Base-by-base conservation (phyloP, 2,329 filamentous ascomycete species). In the Cladosporium velox region DNA sequence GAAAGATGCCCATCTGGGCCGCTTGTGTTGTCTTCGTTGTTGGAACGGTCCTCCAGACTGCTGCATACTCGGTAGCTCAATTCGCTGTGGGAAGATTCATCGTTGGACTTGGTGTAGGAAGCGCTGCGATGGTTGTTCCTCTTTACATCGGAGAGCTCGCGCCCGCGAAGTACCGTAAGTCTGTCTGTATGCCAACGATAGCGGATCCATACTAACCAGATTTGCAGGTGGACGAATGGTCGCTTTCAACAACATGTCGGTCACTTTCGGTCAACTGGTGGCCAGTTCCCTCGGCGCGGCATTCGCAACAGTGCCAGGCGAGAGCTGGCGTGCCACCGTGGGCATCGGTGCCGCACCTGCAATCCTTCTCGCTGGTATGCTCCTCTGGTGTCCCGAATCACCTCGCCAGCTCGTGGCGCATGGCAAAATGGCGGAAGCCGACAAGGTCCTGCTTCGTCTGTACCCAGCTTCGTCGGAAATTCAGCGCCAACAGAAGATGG, bases 301-400 rank as follows among this genome's bases (percentile, higher is more conserved):
- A 1, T 75, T 77, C 49, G 72, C 73, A 2, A 60, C 79, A 2
- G 77, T 82, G 0, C 38, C 63, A 1, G 67, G 73, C 10, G 72
- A 79, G n/a, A 82, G 80, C n/a, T 85, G 83, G 84, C 71, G 82
- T 64, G 82, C 79, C 51, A 84, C 84, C 79, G 82, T 84, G 3
- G 83, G 79, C 0, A 75, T 80, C 1, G 83, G 83, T 24, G 84
- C 75, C 3, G 63, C 83, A 1, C 83, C 83, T 2, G 77, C 82
- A 1, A 74, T 85, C n/a, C 59, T 82, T 3, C 78, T 85, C 1
- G 76, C 70, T 3, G 73, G 70, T 21, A 75, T 84, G 4, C 77
- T 85, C 1, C 75, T 79, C 0, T 80, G 81, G 69, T 83, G 81
- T 67, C 83, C 83, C 0, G 83, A 85, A 65, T 82, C 80, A 1